Base-by-base conservation (phyloP, 495 filamentous ascomycete genomes). In the Aspergillus mulundensis region DNA sequence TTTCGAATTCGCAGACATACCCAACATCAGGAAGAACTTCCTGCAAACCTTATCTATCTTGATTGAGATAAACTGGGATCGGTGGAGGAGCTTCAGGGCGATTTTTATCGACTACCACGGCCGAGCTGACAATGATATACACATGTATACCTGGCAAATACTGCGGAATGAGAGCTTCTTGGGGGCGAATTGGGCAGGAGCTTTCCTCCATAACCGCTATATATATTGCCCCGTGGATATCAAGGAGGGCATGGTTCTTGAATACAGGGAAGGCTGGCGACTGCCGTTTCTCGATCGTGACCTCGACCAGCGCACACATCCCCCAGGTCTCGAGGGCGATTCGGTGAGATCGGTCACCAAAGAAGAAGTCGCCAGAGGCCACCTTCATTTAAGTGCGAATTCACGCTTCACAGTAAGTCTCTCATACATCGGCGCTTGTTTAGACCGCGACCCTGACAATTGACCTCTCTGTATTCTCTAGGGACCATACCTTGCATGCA, bases 1-100 rank as follows among this genome's bases (percentile, higher is more conserved):
- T 15, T 47, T 59, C 3, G 2, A 12, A 5, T 3, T 4, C 25
- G 4, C 3, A 28, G 25, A 28, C 25, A 28, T 28, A 28, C 8
- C 25, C 25, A 10, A n/a, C 1, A 46, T 63, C 4, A 53, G 24
- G 28, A 12, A 25, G 2, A 40, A 54, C 1, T 56, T 50, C 10
- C 2, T 63, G 8, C 61, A 58, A 19, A 63, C 57, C 7, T 16
- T 63, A 0, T 63, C 61, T 0, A 54, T 63, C 7, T 34, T 63
- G 0, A 43, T 60, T 10, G 53, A 53, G 21, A 54, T 60, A 12
- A 4, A 44, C 0, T 63, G 61, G 61, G 3, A 24, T 3, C 32
- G 51, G 1, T 63, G 61, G 61, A 2, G 14, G 15, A 21, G 24
- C 4, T 60, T 63, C 14, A 28, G 20, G 1, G 5, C 36, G 16